phyloP scores from a whole-genome alignment of 2,329 filamentous ascomycete species.

The Aspergillus unguis region DNA sequence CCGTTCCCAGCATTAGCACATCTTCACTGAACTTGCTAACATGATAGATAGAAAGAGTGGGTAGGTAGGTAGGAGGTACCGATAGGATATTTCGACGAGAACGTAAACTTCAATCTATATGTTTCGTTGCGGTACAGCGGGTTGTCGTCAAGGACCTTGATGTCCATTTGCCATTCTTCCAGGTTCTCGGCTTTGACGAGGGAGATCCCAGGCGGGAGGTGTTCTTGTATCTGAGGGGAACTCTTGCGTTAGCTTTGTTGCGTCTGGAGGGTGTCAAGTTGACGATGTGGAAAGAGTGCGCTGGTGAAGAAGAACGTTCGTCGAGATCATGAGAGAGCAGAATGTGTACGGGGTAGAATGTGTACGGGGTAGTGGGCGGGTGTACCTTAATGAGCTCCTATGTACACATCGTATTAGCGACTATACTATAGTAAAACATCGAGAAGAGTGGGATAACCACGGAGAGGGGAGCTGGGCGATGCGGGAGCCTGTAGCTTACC shows the following conservation, averaged over 20 bases:
- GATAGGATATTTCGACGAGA: conserved; percentile 82
- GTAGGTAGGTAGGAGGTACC: conserved; percentile 52
- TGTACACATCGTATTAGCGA: conserved; percentile 22
- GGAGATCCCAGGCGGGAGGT: conserved; percentile 65
- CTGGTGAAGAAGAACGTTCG: no score
- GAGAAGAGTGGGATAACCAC: not conserved
- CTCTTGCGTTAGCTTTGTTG: not conserved
- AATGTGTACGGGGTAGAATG: not conserved
- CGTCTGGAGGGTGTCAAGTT: no score
- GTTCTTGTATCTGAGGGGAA: conserved; percentile 51
- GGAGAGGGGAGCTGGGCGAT: not conserved
- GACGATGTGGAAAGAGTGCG: not conserved
- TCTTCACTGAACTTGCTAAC: no score
- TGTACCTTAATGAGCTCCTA: conserved; percentile 57
- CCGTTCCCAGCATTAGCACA: no score
- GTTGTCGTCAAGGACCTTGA: conserved; percentile 83
- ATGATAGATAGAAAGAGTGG: not conserved
- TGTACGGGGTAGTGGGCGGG: not conserved
- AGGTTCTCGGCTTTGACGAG: conserved; percentile 79
- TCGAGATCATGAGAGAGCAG: no score
- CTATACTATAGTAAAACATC: not conserved
- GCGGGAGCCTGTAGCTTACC: conserved; percentile 28
- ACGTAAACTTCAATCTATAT: conserved; percentile 84
- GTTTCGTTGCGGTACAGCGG: conserved; percentile 77
- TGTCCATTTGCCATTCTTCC: conserved; percentile 88